Percentiles rank a stretch among this genome's conserved stretches.
These are phyloP conservation scores for Funneliformis geosporum DNA, from an alignment of 192 early-diverging fungal genomes.

Conservation along the genomic window DNA sequence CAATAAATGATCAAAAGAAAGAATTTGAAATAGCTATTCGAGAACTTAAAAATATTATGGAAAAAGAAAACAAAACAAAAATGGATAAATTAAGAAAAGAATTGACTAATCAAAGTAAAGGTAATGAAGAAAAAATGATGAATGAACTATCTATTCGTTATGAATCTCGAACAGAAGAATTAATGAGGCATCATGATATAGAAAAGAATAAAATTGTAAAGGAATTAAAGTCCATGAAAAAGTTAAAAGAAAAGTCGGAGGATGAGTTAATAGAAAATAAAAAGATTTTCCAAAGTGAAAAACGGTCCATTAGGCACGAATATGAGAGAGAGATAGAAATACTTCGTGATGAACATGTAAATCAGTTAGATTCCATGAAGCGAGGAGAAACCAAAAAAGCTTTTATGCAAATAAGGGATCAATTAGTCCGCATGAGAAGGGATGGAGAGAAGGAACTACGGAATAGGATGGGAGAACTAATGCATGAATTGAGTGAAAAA, in stretches of 20 bases:
- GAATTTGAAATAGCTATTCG: neutral
- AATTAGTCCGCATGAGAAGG: neutral
- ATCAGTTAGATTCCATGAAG: neutral
- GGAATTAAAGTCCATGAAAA: neutral
- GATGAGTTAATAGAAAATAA: neutral
- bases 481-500: neutral
- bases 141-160: neutral
- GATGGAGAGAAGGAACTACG: neutral
- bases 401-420: neutral
- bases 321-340: neutral
- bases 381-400: neutral
- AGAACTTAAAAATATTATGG: neutral
- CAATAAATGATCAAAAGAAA: no score
- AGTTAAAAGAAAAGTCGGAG: neutral
- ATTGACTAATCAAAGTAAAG: neutral
- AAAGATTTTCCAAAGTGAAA: neutral
- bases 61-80: neutral
- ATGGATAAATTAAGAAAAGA: neutral
- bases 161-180: neutral
- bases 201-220: neutral
- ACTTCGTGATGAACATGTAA: neutral
- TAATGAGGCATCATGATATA: neutral
- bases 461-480: neutral
- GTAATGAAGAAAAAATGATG: neutral
- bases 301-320: neutral